Evolutionary conservation across 169 alveolate genomes (phyloP).

Genomic region (Condylostoma magnum): DNA sequence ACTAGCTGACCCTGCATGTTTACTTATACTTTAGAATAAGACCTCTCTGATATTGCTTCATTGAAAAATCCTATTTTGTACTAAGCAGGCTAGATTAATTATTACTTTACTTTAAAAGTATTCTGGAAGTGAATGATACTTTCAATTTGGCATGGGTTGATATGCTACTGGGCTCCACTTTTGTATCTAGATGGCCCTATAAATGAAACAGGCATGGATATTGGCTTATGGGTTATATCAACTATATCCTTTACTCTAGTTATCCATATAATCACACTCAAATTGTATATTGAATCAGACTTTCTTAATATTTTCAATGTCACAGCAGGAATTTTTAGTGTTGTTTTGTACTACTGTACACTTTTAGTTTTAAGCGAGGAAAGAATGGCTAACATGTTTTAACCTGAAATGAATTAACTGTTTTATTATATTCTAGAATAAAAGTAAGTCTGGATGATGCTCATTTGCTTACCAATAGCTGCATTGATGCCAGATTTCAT

Average conservation of each 20-base stretch:
- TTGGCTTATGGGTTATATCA: slow-evolving; percentile 36
- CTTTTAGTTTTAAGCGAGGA: slow-evolving; percentile 24
- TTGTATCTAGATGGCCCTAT: slow-evolving; percentile 27
- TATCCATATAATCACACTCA: slow-evolving; percentile 46
- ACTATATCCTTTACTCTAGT: slow-evolving; percentile 49
- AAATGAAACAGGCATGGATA: slow-evolving; percentile 33
- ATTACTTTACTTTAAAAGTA: slow-evolving; percentile 47
- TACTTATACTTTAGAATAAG: slow-evolving; percentile 67
- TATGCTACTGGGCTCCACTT: slow-evolving; percentile 41
- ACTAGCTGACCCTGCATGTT: slow-evolving; percentile 78
- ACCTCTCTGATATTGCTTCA: slow-evolving; percentile 44
- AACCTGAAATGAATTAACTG: slow-evolving; percentile 42
- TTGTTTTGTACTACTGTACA: slow-evolving; percentile 42
- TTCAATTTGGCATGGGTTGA: slow-evolving; percentile 62
- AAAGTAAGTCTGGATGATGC: slow-evolving; percentile 16
- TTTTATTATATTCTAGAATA: slow-evolving; percentile 33
- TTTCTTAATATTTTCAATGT: slow-evolving; percentile 11
- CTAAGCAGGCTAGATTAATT: slow-evolving; percentile 61
- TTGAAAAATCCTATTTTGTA: slow-evolving; percentile 54
- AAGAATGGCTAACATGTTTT: slow-evolving; percentile 41
- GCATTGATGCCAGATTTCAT: slow-evolving; percentile 54
- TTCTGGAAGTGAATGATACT: slow-evolving; percentile 66
- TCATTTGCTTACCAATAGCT: slow-evolving; percentile 44
- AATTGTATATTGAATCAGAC: slow-evolving; percentile 36
- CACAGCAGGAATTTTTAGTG: slow-evolving; percentile 33